Percentiles rank a stretch among this genome's conserved stretches.
These are phyloP conservation scores for Thielaviopsis cerberus DNA, from an alignment of 2,329 filamentous ascomycete species.

Conservation along the genomic window DNA sequence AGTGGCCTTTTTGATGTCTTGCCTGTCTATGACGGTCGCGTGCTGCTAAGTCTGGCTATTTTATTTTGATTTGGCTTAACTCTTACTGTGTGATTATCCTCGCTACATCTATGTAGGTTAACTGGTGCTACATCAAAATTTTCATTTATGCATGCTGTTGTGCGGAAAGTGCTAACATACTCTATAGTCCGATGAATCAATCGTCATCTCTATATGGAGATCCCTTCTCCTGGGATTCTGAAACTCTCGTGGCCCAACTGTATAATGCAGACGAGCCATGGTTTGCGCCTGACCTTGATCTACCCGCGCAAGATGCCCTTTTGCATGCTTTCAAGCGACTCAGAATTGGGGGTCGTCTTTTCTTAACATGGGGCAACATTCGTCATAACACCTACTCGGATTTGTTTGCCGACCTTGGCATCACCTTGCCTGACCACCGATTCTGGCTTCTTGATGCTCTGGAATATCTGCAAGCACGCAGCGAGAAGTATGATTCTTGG, in stretches of 20 bases:
- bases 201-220: slow-evolving; percentile 25
- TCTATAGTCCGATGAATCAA: neutral
- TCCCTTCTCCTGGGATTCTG: slow-evolving; percentile 56
- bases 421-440: slow-evolving; percentile 36
- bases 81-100: no score
- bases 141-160: neutral
- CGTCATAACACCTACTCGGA: slow-evolving; percentile 32
- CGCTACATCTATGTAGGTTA: no score
- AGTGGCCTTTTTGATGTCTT: neutral
- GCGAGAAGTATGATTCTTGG: slow-evolving; percentile 11
- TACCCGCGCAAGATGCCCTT: slow-evolving; percentile 21
- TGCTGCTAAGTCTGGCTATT: neutral
- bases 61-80: no score
- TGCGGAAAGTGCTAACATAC: neutral
- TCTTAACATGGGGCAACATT: slow-evolving; percentile 33
- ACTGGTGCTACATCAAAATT: no score
- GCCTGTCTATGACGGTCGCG: neutral
- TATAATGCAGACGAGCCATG: slow-evolving; percentile 36
- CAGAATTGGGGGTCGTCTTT: slow-evolving; percentile 43
- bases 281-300: slow-evolving; percentile 21
- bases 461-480: slow-evolving; percentile 12
- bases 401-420: slow-evolving; percentile 32
- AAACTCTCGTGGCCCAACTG: slow-evolving; percentile 47
- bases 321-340: slow-evolving; percentile 38
- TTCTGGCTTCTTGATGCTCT: slow-evolving; percentile 11